phyloP scores from a whole-genome alignment of 495 filamentous ascomycete genomes.

The Xylaria longipes region DNA sequence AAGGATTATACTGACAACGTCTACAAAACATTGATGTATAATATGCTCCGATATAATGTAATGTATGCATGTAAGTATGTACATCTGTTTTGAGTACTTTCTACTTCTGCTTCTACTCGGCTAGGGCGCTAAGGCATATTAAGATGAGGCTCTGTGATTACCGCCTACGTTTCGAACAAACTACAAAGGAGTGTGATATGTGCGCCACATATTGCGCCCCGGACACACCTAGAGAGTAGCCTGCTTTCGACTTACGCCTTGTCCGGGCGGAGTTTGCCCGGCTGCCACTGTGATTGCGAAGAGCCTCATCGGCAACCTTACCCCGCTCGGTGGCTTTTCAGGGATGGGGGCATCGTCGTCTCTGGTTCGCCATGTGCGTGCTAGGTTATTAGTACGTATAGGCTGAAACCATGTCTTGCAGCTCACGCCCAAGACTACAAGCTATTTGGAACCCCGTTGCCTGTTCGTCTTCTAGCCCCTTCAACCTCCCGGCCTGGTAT shows the following conservation, averaged over 20 bases:
- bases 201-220: not conserved
- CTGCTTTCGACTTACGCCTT: not conserved
- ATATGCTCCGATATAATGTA: not conserved
- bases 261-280: not conserved
- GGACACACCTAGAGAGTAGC: not conserved
- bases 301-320: constrained; percentile 22
- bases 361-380: constrained; percentile 13
- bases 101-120: constrained; percentile 4
- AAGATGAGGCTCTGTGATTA: not conserved
- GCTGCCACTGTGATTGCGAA: not conserved
- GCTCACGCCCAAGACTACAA: not conserved
- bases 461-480: not conserved
- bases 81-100: not conserved
- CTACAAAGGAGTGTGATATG: not conserved
- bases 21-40: not conserved
- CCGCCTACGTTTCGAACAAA: not conserved
- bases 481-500: not conserved
- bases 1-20: not conserved
- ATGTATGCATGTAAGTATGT: not conserved
- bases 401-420: not conserved
- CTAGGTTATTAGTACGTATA: not conserved
- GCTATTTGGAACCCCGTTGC: not conserved
- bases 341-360: not conserved
- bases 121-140: not conserved
- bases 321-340: constrained; percentile 26